Evolutionary conservation across 2,329 filamentous ascomycete genomes (phyloP).

Genomic region (Pseudogymnoascus sp.): DNA sequence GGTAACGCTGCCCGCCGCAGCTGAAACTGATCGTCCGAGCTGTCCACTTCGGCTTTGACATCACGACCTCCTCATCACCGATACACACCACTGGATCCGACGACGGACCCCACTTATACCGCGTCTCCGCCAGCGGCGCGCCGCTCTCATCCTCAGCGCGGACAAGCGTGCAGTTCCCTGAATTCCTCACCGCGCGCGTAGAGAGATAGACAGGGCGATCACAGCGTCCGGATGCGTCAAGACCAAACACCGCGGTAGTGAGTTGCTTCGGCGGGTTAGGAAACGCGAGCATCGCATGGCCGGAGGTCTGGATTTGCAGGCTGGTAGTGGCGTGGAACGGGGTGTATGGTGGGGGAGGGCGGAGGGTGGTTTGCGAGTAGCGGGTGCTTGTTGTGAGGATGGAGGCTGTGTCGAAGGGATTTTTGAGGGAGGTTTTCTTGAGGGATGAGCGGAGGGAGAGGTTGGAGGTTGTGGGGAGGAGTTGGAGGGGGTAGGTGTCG

Average conservation of each 20-base stretch:
- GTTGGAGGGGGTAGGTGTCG: neutral
- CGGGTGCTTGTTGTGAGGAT: neutral
- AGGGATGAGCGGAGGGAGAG: neutral
- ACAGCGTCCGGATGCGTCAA: constrained; percentile 25
- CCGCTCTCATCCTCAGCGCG: constrained; percentile 31
- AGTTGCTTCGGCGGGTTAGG: neutral
- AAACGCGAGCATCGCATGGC: constrained; percentile 33
- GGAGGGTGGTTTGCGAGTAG: neutral
- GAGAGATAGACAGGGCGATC: constrained; percentile 41
- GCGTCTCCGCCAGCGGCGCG: constrained; percentile 38
- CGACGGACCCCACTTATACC: constrained; percentile 33
- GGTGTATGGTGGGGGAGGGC: neutral
- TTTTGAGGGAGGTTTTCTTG: neutral
- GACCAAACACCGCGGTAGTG: constrained; percentile 36
- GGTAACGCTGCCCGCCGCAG: constrained; percentile 39
- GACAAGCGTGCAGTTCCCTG: constrained; percentile 41
- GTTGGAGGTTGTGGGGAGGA: neutral
- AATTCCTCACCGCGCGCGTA: constrained; percentile 37
- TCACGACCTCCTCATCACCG: constrained; percentile 19
- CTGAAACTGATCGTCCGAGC: constrained; percentile 40
- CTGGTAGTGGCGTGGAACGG: constrained; percentile 35
- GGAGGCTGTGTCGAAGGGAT: neutral
- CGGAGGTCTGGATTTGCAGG: constrained; percentile 41
- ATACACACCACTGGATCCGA: neutral
- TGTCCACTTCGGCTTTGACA: constrained; percentile 27